Evolutionary conservation across 2,329 filamentous ascomycete genomes (phyloP).

Genomic region (Cladorrhinum sp.): DNA sequence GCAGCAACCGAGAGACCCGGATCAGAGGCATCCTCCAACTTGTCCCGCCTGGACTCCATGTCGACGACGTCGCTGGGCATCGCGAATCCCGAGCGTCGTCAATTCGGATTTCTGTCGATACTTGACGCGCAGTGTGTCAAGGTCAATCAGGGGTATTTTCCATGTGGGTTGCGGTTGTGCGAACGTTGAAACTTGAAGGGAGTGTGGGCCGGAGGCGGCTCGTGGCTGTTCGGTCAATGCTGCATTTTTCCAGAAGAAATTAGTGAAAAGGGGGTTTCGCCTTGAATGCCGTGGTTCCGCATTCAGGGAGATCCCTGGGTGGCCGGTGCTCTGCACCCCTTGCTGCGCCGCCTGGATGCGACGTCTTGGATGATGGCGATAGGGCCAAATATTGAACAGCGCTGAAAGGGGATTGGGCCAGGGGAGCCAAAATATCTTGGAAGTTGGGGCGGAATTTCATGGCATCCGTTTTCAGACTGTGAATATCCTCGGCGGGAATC

Average conservation of each 20-base stretch:
- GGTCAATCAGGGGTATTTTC: background rate
- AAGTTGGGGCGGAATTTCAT: background rate
- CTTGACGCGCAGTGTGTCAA: background rate
- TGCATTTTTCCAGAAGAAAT: background rate
- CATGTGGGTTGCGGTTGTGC: background rate
- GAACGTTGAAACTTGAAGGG: background rate
- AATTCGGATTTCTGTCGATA: background rate
- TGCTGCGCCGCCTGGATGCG: background rate
- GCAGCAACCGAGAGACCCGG: background rate
- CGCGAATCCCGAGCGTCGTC: background rate
- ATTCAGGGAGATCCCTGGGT: background rate
- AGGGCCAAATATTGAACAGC: background rate
- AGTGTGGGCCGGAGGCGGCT: background rate
- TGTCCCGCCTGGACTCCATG: conserved; percentile 16
- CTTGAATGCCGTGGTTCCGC: background rate
- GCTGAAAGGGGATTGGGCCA: background rate
- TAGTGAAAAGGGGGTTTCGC: background rate
- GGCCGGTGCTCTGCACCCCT: background rate
- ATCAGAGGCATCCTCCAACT: conserved; percentile 1
- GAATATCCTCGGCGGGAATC: too few species aligned
- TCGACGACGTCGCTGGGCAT: conserved; percentile 15
- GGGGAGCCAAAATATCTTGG: background rate
- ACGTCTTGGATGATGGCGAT: background rate
- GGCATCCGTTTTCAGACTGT: background rate
- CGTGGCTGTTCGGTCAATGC: background rate